Evolutionary conservation across 768 basidiomycete species (phyloP).

Genomic region (Mycena rosella): DNA sequence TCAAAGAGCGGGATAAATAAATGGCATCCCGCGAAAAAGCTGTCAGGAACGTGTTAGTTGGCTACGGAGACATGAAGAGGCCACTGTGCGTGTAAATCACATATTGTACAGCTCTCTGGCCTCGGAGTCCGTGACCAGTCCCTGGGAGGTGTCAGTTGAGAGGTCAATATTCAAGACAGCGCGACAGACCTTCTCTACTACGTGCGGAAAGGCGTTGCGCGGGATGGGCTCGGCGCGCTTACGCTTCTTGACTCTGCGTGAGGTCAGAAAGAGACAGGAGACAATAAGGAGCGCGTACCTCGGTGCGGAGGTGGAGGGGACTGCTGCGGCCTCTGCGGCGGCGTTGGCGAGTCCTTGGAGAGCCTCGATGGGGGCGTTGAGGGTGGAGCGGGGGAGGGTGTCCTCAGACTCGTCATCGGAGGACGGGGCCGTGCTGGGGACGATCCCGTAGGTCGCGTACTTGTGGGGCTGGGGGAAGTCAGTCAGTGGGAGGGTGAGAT

Average conservation of each 20-base stretch:
- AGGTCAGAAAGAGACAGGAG: conserved; percentile 11
- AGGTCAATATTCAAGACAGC: conserved; percentile 5
- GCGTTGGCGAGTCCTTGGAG: conserved; percentile 95
- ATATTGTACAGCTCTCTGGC: conserved; percentile 94
- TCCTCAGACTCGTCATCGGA: conserved; percentile 95
- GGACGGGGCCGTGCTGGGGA: conserved; percentile 84
- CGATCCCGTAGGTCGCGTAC: conserved; percentile 92
- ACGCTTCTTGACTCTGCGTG: conserved; percentile 80
- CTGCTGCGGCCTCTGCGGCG: conserved; percentile 92
- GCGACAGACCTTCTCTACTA: conserved; percentile 80
- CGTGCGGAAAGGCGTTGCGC: conserved; percentile 89
- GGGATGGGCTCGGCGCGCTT: conserved; percentile 87
- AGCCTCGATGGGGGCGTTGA: conserved; percentile 95
- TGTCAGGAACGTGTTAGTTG: conserved; percentile 53
- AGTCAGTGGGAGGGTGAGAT: conserved; percentile 36
- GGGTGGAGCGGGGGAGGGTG: conserved; percentile 82
- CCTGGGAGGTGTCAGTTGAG: conserved; percentile 57
- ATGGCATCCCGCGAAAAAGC: conserved; percentile 97
- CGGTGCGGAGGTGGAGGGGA: conserved; percentile 72
- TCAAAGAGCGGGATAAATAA: conserved; percentile 97
- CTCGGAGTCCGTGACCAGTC: conserved; percentile 86
- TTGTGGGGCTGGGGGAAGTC: conserved; percentile 57
- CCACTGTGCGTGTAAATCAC: conserved; percentile 60
- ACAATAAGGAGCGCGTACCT: conserved; percentile 56
- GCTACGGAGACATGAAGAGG: conserved; percentile 49